These are phyloP conservation scores for Setomelanomma holmii DNA, from an alignment of 2,329 filamentous ascomycete genomes.

Conservation along the genomic window DNA sequence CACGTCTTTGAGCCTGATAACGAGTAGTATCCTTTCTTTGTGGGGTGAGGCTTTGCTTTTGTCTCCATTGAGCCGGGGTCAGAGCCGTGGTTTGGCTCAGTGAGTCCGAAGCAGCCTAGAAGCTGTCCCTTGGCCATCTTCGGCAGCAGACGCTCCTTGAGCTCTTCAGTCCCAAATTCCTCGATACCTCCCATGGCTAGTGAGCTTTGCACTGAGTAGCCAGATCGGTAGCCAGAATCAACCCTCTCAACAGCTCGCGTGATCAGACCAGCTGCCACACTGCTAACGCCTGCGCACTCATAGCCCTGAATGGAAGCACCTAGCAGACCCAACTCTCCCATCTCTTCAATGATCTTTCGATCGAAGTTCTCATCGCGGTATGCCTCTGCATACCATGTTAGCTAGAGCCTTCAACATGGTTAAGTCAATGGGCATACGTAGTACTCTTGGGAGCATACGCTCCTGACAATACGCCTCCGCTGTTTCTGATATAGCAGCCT, in stretches of 20 bases:
- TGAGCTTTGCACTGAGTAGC: constrained; percentile 92
- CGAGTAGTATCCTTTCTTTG: constrained; percentile 80
- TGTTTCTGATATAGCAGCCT: constrained; percentile 86
- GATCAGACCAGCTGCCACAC: constrained; percentile 87
- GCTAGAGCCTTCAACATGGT: not conserved
- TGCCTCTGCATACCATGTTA: constrained; percentile 65
- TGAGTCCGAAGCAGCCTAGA: constrained; percentile 86
- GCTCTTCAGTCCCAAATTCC: constrained; percentile 84
- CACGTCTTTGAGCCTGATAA: constrained; percentile 88
- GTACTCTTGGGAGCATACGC: constrained; percentile 79
- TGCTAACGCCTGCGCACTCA: constrained; percentile 85
- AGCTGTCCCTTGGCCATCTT: constrained; percentile 82
- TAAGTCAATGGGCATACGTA: constrained; percentile 68
- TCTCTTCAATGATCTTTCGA: constrained; percentile 82
- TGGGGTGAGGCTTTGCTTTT: constrained; percentile 80
- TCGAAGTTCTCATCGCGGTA: constrained; percentile 90
- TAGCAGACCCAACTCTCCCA: constrained; percentile 89
- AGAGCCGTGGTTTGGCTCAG: constrained; percentile 91
- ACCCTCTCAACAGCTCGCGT: constrained; percentile 89
- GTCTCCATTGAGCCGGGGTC: constrained; percentile 94
- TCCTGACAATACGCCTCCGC: constrained; percentile 96
- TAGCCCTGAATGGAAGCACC: constrained; percentile 88
- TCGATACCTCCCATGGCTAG: constrained; percentile 93
- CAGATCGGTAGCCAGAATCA: constrained; percentile 89
- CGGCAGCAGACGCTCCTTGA: constrained; percentile 84